Conservation (phyloP, 208 protist genomes). For the Tritrichomonas foetus region DNA sequence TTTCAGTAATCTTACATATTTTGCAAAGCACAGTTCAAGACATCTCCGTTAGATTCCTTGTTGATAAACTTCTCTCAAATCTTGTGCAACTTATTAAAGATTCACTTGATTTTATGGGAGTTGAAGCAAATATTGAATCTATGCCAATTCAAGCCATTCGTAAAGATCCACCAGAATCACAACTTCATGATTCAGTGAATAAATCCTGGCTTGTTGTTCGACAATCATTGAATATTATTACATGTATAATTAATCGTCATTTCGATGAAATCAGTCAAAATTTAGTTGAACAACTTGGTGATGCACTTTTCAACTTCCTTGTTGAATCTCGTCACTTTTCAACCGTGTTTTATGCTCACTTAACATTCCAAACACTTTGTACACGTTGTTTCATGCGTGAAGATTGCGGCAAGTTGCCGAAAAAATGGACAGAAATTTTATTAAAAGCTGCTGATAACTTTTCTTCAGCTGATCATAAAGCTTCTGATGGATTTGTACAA, state of each 20-base stretch:
- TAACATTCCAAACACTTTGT: background rate
- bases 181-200: background rate
- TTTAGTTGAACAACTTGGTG: background rate
- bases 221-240: conserved; percentile 26
- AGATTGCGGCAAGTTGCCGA: background rate
- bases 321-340: background rate
- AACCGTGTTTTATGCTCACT: conserved; percentile 5
- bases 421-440: background rate
- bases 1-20: background rate
- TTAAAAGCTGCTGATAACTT: background rate
- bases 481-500: background rate
- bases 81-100: background rate
- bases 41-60: background rate
- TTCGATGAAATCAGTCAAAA: background rate
- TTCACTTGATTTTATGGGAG: background rate
- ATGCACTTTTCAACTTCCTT: background rate
- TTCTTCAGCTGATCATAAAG: background rate
- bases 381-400: background rate
- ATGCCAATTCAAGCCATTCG: background rate
- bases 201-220: background rate
- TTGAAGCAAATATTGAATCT: background rate
- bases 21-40: background rate
- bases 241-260: background rate
- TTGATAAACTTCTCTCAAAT: background rate
- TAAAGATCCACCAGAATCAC: background rate